Evolutionary conservation across 2,329 filamentous ascomycete genomes (phyloP).

Genomic region (Fusarium musae): DNA sequence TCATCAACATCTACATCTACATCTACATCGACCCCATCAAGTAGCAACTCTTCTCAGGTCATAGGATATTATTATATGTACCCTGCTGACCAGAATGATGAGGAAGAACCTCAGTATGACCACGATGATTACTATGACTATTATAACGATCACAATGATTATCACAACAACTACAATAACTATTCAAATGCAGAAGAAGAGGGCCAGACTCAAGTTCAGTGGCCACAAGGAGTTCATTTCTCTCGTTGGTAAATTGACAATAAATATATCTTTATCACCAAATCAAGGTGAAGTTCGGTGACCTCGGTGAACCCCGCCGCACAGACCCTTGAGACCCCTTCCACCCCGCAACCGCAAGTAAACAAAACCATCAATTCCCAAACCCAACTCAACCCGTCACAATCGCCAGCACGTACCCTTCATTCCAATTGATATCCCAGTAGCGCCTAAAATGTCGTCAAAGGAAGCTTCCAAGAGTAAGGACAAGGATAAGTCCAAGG

Average conservation of each 20-base stretch:
- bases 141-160: neutral
- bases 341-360: constrained; percentile 46
- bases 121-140: neutral
- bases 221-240: constrained; percentile 28
- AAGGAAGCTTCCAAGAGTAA: constrained; percentile 45
- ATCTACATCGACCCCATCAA: neutral
- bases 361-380: constrained; percentile 37
- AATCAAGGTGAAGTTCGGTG: constrained; percentile 33
- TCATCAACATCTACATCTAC: neutral
- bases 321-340: constrained; percentile 36
- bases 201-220: neutral
- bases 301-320: constrained; percentile 42
- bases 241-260: constrained; percentile 3
- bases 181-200: neutral
- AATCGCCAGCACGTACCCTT: neutral
- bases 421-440: neutral
- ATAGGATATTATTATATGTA: neutral
- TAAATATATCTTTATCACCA: neutral
- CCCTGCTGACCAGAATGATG: neutral
- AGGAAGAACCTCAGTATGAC: neutral
- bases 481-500: constrained; percentile 80
- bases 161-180: neutral
- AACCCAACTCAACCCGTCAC: constrained; percentile 3
- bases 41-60: neutral
- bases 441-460: constrained; percentile 44